A percentile compares a stretch with the other conserved stretches of the same genome.
Conservation (phyloP, 768 basidiomycete genomes). For the Dendrothele bispora region DNA sequence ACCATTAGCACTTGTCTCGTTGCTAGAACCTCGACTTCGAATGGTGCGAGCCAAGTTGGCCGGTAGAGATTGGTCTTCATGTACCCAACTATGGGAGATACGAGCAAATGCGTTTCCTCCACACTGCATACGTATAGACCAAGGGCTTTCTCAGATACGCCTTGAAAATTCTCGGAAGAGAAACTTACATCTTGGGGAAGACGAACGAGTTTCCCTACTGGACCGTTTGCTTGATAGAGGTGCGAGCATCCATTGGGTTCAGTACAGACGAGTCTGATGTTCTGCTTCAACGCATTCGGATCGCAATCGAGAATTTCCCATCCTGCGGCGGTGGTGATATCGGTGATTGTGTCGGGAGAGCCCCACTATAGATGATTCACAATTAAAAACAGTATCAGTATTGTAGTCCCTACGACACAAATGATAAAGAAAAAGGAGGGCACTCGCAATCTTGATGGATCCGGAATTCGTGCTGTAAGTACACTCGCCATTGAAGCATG, state of each 20-base stretch:
- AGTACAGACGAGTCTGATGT: constrained; percentile 30
- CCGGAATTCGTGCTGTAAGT: constrained; percentile 15
- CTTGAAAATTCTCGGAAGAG: not conserved
- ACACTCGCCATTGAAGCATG: constrained; percentile 21
- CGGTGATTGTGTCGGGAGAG: constrained; percentile 11
- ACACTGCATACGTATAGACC: constrained; percentile 5
- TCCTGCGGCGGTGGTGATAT: constrained; percentile 30
- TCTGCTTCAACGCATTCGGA: constrained; percentile 21
- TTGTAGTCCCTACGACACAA: too few relatives aligned
- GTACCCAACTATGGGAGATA: constrained; percentile 32
- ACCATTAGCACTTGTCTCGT: constrained; percentile 16
- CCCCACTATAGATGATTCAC: constrained; percentile 13
- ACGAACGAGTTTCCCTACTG: constrained; percentile 31
- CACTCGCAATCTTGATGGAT: too few relatives aligned
- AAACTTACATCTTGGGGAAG: constrained; percentile 28
- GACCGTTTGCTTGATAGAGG: constrained; percentile 25
- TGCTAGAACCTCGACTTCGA: too few relatives aligned
- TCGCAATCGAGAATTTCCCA: constrained; percentile 36
- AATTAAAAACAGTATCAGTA: not conserved
- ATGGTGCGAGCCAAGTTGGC: constrained; percentile 15
- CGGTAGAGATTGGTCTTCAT: constrained; percentile 36
- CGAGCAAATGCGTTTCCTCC: constrained; percentile 16
- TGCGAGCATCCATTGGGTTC: constrained; percentile 28
- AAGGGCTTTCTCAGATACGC: not conserved
- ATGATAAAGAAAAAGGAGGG: not conserved